Evolutionary conservation across 1,284 basidiomycete genomes (phyloP), one percentile per base, ranked within the genome.

Genomic region (Ustilago sp.): DNA sequence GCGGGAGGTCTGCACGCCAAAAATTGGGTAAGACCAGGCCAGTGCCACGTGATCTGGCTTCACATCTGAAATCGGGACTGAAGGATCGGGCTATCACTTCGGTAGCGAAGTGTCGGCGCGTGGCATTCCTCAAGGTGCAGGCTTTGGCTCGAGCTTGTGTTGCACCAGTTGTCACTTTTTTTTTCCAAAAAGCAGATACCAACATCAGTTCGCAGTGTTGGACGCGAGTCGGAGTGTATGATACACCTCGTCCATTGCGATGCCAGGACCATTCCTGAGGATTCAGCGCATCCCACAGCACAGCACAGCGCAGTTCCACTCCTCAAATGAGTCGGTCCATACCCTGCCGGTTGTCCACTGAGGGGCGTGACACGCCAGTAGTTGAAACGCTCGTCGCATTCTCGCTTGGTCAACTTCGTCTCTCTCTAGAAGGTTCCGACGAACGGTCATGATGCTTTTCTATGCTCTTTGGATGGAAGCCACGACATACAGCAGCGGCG

Each of bases 171-270:
- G 47, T 59, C 57, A 43, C 47, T 50, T 45, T 15, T 17, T 17
- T 36, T 35, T 35, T 19, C 23, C 39, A 28, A 28, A 28, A 8
- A 19, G 43, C 48, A 36, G 15, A 35, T 34, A 62, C 34, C 52
- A 47, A 54, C 41, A 54, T 41, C 19, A 23, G 11, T 11, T 35
- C 4, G 56, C 63, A 54, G 63, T 65, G 34, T 39, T 59, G 63
- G 57, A 65, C 63, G 57, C 57, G 55, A 54, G 15, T 43, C 45
- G 6, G 28, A 36, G 2, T 1, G 28, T n/a, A 3, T 64, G 68
- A 70, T 45, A 50, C 53, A 67, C 15, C 64, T 17, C 70, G n/a
- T 63, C 64, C 64, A 72, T 72, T 67, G 70, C 15, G 53, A 64
- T 51, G 64, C 58, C 11, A 13, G 52, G 13, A 45, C 41, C 70